These are phyloP conservation scores for Dendrostoma leiphaemia DNA, from an alignment of 2,329 filamentous ascomycete genomes.

Conservation along the genomic window DNA sequence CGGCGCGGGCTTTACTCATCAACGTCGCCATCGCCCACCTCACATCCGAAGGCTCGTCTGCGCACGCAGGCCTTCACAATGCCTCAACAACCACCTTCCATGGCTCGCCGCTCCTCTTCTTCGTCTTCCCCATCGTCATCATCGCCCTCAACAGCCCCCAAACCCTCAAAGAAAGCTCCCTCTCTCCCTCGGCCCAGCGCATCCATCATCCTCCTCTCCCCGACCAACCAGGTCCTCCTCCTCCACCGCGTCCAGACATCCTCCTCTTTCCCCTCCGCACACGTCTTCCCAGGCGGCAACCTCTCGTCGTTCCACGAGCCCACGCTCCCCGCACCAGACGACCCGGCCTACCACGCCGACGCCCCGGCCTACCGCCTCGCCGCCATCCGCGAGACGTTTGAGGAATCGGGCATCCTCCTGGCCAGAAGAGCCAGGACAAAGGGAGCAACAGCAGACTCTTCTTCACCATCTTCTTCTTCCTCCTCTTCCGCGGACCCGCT, in stretches of 20 bases:
- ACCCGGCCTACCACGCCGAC: slow-evolving; percentile 64
- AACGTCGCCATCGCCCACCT: background rate
- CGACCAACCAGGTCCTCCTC: slow-evolving; percentile 81
- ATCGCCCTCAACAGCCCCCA: background rate
- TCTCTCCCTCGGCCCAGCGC: slow-evolving; percentile 12
- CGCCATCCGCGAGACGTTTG: slow-evolving; percentile 88
- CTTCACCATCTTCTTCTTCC: no score
- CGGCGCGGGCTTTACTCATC: background rate
- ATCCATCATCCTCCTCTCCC: slow-evolving; percentile 82
- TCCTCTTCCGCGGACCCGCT: slow-evolving; percentile 45
- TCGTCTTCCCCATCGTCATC: background rate
- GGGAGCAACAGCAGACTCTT: no score
- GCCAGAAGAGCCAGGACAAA: slow-evolving; percentile 44
- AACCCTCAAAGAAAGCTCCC: background rate
- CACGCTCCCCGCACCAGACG: slow-evolving; percentile 39
- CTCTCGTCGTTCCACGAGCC: slow-evolving; percentile 78
- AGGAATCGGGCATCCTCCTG: slow-evolving; percentile 88
- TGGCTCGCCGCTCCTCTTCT: background rate
- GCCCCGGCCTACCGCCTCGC: slow-evolving; percentile 73
- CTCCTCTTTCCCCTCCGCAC: slow-evolving; percentile 81
- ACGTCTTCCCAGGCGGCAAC: slow-evolving; percentile 93
- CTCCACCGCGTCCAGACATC: slow-evolving; percentile 83
- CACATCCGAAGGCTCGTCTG: background rate
- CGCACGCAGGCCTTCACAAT: background rate
- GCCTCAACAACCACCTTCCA: background rate